Evolutionary conservation across 768 basidiomycete genomes (phyloP).

Genomic region (Cystobasidium ongulense): DNA sequence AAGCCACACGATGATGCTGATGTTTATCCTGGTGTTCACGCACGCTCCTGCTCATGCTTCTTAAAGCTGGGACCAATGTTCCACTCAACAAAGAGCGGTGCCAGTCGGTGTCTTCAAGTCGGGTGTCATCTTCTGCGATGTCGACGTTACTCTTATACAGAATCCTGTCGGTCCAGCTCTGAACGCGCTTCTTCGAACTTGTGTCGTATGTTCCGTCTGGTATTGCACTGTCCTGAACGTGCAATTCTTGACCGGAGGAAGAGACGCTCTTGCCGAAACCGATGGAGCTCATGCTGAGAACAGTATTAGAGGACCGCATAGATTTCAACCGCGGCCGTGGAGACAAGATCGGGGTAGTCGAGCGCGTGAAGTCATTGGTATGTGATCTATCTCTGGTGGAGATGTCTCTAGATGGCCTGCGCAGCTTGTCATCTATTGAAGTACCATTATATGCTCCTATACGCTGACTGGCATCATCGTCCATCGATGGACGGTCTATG

Average conservation of each 20-base stretch:
- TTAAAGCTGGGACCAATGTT: constrained; percentile 12
- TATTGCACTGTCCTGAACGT: neutral
- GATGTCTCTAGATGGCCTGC: neutral
- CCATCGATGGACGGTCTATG: too few relatives aligned
- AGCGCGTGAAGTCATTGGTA: neutral
- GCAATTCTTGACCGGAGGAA: neutral
- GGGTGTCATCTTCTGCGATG: neutral
- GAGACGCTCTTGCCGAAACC: neutral
- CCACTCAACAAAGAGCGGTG: constrained; percentile 18
- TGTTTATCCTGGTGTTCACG: neutral
- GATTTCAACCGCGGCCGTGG: constrained; percentile 18
- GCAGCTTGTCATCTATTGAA: too few relatives aligned
- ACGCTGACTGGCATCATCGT: too few relatives aligned
- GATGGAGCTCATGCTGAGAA: neutral
- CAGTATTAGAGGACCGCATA: neutral
- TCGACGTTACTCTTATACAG: constrained; percentile 36
- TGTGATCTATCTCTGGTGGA: neutral
- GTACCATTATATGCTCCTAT: too few relatives aligned
- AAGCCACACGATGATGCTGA: neutral
- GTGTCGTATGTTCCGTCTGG: constrained; percentile 37
- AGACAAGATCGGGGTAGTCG: neutral
- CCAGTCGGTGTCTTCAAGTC: neutral
- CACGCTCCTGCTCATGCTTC: neutral
- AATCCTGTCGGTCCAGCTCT: constrained; percentile 41
- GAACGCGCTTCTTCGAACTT: constrained; percentile 41